Conservation (phyloP, 2,329 filamentous ascomycete species). For the Claviceps sorghi region DNA sequence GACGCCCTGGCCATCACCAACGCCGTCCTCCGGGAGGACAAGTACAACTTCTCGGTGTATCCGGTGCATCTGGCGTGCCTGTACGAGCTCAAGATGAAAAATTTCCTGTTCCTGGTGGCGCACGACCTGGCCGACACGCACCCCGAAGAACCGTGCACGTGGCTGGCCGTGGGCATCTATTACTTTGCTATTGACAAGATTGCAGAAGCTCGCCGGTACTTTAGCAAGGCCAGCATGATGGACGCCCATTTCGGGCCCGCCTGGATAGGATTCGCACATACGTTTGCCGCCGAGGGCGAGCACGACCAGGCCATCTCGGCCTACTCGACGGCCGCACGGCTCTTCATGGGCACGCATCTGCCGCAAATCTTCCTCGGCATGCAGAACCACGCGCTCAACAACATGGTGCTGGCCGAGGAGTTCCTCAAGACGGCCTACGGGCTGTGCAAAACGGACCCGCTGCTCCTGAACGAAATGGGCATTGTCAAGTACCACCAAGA, state of each 20-base stretch:
- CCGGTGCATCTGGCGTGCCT: constrained; percentile 85
- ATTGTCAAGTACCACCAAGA: constrained; percentile 92
- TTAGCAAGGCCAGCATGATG: constrained; percentile 95
- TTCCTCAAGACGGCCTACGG: constrained; percentile 83
- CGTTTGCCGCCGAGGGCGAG: constrained; percentile 92
- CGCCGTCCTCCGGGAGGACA: constrained; percentile 65
- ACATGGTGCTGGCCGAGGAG: constrained; percentile 84
- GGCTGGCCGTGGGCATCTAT: constrained; percentile 89
- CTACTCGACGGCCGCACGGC: constrained; percentile 82
- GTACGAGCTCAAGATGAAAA: constrained; percentile 74
- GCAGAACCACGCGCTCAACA: constrained; percentile 94
- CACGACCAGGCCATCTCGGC: constrained; percentile 97
- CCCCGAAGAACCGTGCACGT: constrained; percentile 79
- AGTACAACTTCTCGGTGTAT: constrained; percentile 79
- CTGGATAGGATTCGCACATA: constrained; percentile 98
- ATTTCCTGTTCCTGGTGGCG: constrained; percentile 77
- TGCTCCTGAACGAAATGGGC: constrained; percentile 90
- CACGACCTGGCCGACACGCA: constrained; percentile 88
- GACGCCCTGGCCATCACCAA: constrained; percentile 76
- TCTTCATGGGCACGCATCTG: constrained; percentile 94
- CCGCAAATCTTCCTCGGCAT: constrained; percentile 94
- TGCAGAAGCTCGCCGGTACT: constrained; percentile 85
- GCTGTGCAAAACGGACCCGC: constrained; percentile 69
- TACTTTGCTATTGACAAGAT: constrained; percentile 83
- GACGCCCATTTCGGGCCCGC: constrained; percentile 93